Evolutionary conservation across 106 monocot species (phyloP).

Genomic region (Dendrobium chrysotoxum): DNA sequence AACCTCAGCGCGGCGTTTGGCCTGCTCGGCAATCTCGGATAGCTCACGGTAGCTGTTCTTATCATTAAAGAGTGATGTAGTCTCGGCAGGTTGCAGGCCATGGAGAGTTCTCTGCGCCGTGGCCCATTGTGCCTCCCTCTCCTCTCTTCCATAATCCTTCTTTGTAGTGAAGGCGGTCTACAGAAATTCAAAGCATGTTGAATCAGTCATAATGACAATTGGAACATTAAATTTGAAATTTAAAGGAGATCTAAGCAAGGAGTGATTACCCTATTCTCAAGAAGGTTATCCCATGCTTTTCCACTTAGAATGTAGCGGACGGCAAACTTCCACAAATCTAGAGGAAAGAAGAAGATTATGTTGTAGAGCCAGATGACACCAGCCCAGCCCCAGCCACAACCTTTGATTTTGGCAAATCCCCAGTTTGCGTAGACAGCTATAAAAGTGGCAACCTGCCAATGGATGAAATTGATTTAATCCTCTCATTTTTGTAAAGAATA

Average conservation of each 20-base stretch:
- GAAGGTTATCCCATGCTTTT: constrained; percentile 65
- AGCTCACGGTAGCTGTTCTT: constrained; percentile 52
- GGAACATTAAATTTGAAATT: no score
- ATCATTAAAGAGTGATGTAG: constrained; percentile 15
- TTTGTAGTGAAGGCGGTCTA: constrained; percentile 25
- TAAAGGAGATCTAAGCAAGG: not conserved
- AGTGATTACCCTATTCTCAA: constrained; percentile 46
- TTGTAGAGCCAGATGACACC: constrained; percentile 76
- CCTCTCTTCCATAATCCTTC: constrained; percentile 25
- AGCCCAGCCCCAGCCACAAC: constrained; percentile 77
- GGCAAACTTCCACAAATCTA: constrained; percentile 51
- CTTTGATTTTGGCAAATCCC: constrained; percentile 52
- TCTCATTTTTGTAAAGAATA: not conserved
- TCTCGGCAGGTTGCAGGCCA: constrained; percentile 19
- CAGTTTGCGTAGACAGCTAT: constrained; percentile 60
- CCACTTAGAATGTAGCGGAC: constrained; percentile 61
- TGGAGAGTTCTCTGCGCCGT: constrained; percentile 23
- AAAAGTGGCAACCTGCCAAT: constrained; percentile 48
- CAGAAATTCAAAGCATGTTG: not conserved
- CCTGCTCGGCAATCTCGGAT: constrained; percentile 75
- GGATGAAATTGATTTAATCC: not conserved
- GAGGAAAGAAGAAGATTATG: constrained; percentile 40
- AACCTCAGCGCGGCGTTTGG: constrained; percentile 62
- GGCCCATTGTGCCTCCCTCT: constrained; percentile 27
- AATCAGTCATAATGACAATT: not conserved